These are phyloP conservation scores for Populus euphratica DNA, from an alignment of 345 rosid species.

Conservation along the genomic window DNA sequence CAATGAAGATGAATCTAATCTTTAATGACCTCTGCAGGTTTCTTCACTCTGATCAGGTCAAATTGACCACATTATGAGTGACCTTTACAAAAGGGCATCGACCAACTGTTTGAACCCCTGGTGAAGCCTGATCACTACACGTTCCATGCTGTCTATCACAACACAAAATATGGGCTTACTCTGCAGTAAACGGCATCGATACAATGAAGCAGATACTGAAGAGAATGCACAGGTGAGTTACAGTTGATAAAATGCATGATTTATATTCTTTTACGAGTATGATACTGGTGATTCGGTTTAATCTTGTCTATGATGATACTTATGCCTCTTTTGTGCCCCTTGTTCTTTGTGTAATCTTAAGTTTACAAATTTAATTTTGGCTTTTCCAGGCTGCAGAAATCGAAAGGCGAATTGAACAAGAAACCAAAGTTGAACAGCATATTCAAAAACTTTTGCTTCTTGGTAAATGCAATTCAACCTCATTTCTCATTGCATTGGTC, in stretches of 20 bases:
- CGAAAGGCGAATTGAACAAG: slow-evolving; percentile 94
- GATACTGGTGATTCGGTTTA: neutral
- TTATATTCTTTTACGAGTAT: neutral
- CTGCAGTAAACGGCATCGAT: slow-evolving; percentile 68
- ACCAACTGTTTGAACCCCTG: slow-evolving; percentile 16
- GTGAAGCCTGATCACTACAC: slow-evolving; percentile 30
- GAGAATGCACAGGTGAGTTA: slow-evolving; percentile 75
- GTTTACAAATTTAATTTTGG: slow-evolving; percentile 8
- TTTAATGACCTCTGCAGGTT: neutral
- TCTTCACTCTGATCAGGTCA: slow-evolving; percentile 23
- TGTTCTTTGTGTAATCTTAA: neutral
- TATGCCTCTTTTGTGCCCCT: neutral
- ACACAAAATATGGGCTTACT: slow-evolving; percentile 67
- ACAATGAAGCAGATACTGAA: slow-evolving; percentile 62
- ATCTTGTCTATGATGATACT: neutral
- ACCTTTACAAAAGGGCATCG: slow-evolving; percentile 16
- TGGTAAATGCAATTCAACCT: slow-evolving; percentile 42
- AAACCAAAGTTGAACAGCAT: slow-evolving; percentile 90
- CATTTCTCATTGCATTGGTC: neutral
- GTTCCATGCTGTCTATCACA: slow-evolving; percentile 45
- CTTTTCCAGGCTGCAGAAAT: slow-evolving; percentile 73
- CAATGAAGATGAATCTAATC: slow-evolving; percentile 6
- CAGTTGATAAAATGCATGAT: slow-evolving; percentile 1
- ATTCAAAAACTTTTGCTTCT: slow-evolving; percentile 87
- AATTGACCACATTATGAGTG: slow-evolving; percentile 20